Evolutionary conservation across 129 eudicot species (phyloP).

Genomic region (Flaveria linearis): DNA sequence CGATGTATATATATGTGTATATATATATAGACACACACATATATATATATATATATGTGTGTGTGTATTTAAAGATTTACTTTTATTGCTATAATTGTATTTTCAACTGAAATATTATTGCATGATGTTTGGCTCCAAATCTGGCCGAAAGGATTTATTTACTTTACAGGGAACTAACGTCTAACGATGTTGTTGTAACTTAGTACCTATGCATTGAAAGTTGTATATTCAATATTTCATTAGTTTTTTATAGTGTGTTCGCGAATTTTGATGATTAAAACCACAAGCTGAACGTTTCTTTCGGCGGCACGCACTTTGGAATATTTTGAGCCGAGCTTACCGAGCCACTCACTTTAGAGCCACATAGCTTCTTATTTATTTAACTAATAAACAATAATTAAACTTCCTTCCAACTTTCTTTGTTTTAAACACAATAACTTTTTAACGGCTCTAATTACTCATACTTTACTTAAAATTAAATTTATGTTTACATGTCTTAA

Average conservation of each 20-base stretch:
- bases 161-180: too few species aligned
- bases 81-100: too few species aligned
- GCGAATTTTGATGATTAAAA: slow-evolving; percentile 38
- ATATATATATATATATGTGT: too few species aligned
- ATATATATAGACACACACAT: too few species aligned
- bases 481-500: too few species aligned
- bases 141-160: not conserved
- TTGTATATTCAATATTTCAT: not conserved
- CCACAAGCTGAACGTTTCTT: slow-evolving; percentile 32
- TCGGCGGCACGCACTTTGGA: slow-evolving; percentile 39
- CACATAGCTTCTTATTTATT: not conserved
- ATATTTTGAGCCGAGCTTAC: slow-evolving; percentile 32
- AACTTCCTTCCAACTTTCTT: too few species aligned
- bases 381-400: not conserved
- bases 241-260: not conserved
- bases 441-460: too few species aligned
- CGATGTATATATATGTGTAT: too few species aligned
- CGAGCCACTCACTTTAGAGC: slow-evolving; percentile 9
- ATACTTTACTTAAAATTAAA: too few species aligned
- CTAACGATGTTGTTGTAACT: not conserved
- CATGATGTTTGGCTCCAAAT: not conserved
- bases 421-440: too few species aligned
- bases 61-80: too few species aligned
- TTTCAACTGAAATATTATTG: not conserved
- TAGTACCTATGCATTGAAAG: not conserved